Conservation (phyloP, 78 protist genomes). For the Dictyostelium intermedium region DNA sequence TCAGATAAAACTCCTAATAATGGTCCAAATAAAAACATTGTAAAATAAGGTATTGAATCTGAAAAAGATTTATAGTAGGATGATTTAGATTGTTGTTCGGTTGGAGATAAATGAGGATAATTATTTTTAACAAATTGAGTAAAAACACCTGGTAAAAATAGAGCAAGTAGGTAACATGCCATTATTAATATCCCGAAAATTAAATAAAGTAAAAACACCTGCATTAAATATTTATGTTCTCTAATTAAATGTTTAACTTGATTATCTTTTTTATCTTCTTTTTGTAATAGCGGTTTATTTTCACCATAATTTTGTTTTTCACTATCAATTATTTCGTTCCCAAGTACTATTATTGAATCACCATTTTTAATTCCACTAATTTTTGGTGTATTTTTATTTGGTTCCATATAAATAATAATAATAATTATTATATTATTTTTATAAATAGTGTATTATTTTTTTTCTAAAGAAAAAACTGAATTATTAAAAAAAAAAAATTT, state of each 20-base stretch:
- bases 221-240: not conserved
- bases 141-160: not conserved
- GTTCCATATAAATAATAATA: not conserved
- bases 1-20: not conserved
- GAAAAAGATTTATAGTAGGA: not conserved
- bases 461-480: too few species aligned
- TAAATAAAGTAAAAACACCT: not conserved
- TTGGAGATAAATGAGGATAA: not conserved
- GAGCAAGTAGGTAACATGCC: not conserved
- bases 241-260: not conserved
- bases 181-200: not conserved
- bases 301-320: not conserved
- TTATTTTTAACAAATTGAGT: not conserved
- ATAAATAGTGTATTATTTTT: too few species aligned
- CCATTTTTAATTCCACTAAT: not conserved
- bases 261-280: not conserved
- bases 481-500: too few species aligned
- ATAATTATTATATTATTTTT: too few species aligned
- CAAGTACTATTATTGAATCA: not conserved
- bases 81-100: not conserved
- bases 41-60: slow-evolving; percentile 13
- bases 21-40: not conserved
- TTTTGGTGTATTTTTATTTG: not conserved
- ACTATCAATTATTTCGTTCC: not conserved
- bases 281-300: not conserved